Conservation (phyloP, 2,329 filamentous ascomycete genomes). For the Coniochaeta sp. region DNA sequence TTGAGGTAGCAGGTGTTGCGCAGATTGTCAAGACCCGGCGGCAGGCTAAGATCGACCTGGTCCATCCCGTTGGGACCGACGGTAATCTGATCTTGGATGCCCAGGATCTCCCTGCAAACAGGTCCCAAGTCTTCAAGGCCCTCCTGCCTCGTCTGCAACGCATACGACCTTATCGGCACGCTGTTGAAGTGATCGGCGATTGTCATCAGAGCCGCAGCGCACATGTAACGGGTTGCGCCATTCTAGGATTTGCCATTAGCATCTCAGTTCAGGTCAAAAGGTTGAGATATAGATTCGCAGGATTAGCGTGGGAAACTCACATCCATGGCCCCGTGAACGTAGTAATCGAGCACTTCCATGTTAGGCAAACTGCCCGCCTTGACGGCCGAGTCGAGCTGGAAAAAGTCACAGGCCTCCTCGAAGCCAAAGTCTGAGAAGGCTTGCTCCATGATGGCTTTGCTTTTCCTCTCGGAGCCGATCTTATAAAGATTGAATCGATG, state of each 20-base stretch:
- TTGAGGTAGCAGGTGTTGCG: slow-evolving; percentile 98
- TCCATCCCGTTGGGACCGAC: slow-evolving; percentile 10
- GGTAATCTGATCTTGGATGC: neutral
- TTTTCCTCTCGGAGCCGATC: slow-evolving; percentile 18
- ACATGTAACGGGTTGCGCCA: neutral
- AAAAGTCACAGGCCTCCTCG: slow-evolving; percentile 14
- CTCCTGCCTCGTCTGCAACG: neutral
- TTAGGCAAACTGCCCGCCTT: neutral
- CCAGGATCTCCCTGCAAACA: neutral
- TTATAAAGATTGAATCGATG: slow-evolving; percentile 19
- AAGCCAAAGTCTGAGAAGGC: slow-evolving; percentile 12
- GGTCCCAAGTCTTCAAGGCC: neutral
- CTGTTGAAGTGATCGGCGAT: neutral
- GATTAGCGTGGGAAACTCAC: neutral
- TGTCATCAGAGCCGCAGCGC: neutral
- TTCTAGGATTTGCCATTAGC: neutral
- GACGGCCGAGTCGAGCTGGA: slow-evolving; percentile 8
- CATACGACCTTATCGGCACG: neutral
- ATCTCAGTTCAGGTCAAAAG: neutral
- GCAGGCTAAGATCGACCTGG: slow-evolving; percentile 46
- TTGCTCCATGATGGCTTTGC: slow-evolving; percentile 10
- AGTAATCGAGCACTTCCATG: neutral
- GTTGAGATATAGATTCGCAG: neutral
- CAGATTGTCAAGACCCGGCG: slow-evolving; percentile 85
- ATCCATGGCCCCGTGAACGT: neutral